A percentile compares a stretch with the other conserved stretches of the same genome.
phyloP scores from a whole-genome alignment of 2,329 filamentous ascomycete species.

The Niveomyces coronatus region DNA sequence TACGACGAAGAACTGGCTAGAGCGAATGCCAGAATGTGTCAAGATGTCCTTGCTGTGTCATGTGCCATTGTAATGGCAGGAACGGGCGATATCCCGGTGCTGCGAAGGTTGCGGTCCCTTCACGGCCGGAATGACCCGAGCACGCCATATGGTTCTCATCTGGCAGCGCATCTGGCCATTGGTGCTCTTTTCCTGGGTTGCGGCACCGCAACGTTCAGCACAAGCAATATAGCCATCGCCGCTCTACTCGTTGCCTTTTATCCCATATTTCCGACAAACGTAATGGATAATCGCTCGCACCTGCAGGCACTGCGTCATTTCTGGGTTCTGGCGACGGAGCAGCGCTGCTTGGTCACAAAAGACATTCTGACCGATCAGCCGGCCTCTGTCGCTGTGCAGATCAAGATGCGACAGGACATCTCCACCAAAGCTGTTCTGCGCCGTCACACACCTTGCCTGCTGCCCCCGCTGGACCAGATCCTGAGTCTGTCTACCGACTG shows the following conservation, averaged over 20 bases:
- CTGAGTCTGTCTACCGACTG: conserved; percentile 48
- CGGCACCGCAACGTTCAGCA: conserved; percentile 85
- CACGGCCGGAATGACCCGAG: conserved; percentile 79
- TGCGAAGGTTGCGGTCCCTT: conserved; percentile 75
- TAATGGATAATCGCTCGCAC: conserved; percentile 90
- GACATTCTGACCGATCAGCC: conserved; percentile 78
- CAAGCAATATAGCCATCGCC: conserved; percentile 76
- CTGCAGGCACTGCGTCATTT: conserved; percentile 94
- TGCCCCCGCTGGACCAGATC: conserved; percentile 57
- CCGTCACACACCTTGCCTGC: conserved; percentile 46
- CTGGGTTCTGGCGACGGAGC: conserved; percentile 89
- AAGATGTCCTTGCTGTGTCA: conserved; percentile 76
- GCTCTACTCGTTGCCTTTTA: conserved; percentile 87
- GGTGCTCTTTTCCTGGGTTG: conserved; percentile 86
- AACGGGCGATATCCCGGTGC: conserved; percentile 76
- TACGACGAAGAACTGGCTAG: conserved; percentile 82
- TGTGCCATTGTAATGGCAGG: conserved; percentile 89
- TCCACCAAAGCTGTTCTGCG: conserved; percentile 27
- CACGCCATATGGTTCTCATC: conserved; percentile 84
- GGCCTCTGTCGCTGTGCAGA: conserved; percentile 59
- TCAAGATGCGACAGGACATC: conserved; percentile 43
- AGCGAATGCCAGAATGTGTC: conserved; percentile 79
- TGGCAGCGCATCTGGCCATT: conserved; percentile 86
- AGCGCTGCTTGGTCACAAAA: conserved; percentile 77
- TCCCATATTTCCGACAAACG: conserved; percentile 76